Evolutionary conservation across 805 yeast genomes (phyloP).

Genomic region (Zygosaccharomyces kombuchaensis): DNA sequence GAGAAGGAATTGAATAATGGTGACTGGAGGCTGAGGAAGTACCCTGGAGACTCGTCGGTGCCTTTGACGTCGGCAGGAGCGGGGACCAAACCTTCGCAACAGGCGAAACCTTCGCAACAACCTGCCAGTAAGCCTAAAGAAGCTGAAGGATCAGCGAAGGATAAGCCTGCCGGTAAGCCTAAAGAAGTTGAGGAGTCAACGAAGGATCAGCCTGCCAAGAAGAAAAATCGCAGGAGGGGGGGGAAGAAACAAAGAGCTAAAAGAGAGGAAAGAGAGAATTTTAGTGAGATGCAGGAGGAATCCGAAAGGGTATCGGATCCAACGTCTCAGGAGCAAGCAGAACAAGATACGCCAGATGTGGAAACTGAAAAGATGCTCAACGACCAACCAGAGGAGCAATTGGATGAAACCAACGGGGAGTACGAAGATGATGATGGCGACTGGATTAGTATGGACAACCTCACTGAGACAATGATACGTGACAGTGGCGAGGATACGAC

Average conservation of each 20-base stretch:
- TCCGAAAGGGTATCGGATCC: slow-evolving; percentile 2
- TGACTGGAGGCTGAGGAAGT: slow-evolving; percentile 62
- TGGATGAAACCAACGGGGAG: slow-evolving; percentile 36
- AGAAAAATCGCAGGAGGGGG: slow-evolving; percentile 55
- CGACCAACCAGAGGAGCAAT: slow-evolving; percentile 10
- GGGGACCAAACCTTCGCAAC: slow-evolving; percentile 1
- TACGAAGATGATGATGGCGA: slow-evolving; percentile 77
- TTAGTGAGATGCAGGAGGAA: neutral
- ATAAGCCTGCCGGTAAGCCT: neutral
- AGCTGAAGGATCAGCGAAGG: slow-evolving; percentile 13
- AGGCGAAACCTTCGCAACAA: neutral
- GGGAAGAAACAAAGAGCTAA: slow-evolving; percentile 62
- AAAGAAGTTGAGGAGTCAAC: slow-evolving; percentile 13
- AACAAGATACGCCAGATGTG: slow-evolving; percentile 7
- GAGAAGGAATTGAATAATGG: slow-evolving; percentile 69
- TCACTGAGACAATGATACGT: slow-evolving; percentile 62
- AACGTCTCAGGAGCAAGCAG: neutral
- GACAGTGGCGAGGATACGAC: slow-evolving; percentile 58
- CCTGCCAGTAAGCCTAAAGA: neutral
- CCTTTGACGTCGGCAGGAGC: slow-evolving; percentile 23
- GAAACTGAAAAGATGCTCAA: slow-evolving; percentile 5
- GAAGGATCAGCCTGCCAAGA: slow-evolving; percentile 15
- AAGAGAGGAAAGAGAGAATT: slow-evolving; percentile 37
- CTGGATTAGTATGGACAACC: slow-evolving; percentile 91
- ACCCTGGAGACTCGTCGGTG: slow-evolving; percentile 57